Evolutionary conservation across 2,329 filamentous ascomycete genomes (phyloP), one percentile per base, ranked within the genome.

Genomic region (Pyrenochaeta sp.): DNA sequence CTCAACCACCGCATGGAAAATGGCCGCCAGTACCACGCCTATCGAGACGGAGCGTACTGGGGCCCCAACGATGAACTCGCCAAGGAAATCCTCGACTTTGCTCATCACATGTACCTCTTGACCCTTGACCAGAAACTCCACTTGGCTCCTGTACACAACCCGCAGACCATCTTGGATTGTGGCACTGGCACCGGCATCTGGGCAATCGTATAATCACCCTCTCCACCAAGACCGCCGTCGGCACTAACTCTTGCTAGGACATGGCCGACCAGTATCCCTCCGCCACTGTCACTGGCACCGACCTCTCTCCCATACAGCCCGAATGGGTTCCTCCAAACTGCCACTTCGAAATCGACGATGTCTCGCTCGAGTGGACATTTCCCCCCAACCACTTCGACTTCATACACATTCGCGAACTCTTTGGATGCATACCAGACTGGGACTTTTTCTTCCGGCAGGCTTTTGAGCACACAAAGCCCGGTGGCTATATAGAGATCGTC

Each of bases 251-350:
- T n/a, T n/a, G n/a, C n/a, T 29, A 57, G 53, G 59, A 62, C 30
- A 62, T 62, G 51, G 55, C 61, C 20, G 61, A 68, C 29, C 60
- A 64, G 27, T 63, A 62, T 37, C 58, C 63, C 24, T 57, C 57
- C 28, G 63, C 61, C 6, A 55, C 47, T 13, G 60, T 67, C 35
- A 72, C 71, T 3, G 78, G 77, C 26, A 74, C 71, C 15, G 77
- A 79, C 53, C 71, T 79, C 31, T 76, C 73, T 1, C 76, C 77
- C 24, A 79, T 79, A 34, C 77, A 80, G 50, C 77, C 76, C 3
- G 59, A 63, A 41, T 74, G 73, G 68, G 72, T 78, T 1, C 76
- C 76, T 0, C 69, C 73, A 2, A 79, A 78, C 53, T 72, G 70
- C 49, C 55, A 62, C 18, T 79, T 78, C 52, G 72, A 77, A 40